These are phyloP conservation scores for Claviceps pazoutovae DNA, from an alignment of 2,329 filamentous ascomycete genomes.

Conservation along the genomic window DNA sequence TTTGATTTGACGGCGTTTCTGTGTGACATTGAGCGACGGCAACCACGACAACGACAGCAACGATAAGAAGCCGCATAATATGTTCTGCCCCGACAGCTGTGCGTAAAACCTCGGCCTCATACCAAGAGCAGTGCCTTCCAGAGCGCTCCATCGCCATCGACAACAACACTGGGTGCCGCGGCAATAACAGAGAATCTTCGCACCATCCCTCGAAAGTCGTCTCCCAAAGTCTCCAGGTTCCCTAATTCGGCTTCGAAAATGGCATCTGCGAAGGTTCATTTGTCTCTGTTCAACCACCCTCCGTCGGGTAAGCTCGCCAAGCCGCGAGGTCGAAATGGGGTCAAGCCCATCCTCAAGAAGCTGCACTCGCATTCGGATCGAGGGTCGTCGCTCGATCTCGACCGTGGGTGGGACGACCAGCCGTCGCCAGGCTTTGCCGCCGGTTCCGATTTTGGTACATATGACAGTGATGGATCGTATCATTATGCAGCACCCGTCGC, in stretches of 20 bases:
- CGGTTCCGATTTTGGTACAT: conserved; percentile 13
- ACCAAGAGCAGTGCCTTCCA: background rate
- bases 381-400: conserved; percentile 44
- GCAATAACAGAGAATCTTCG: background rate
- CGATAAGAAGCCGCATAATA: background rate
- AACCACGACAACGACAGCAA: background rate
- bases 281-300: conserved; percentile 6
- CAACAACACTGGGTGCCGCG: background rate
- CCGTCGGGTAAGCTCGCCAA: conserved; percentile 25
- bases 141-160: background rate
- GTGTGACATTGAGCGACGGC: conserved; percentile 1
- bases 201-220: too few relatives aligned
- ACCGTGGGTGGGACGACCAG: conserved; percentile 46
- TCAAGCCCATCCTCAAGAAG: conserved; percentile 52
- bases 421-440: conserved; percentile 8
- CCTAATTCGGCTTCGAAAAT: conserved; percentile 8
- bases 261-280: conserved; percentile 17
- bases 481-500: conserved; percentile 6
- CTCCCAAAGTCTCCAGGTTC: too few relatives aligned
- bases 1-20: background rate
- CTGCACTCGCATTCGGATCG: conserved; percentile 37
- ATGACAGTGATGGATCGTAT: conserved; percentile 13
- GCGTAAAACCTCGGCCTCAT: background rate
- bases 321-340: conserved; percentile 30
- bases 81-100: background rate